Evolutionary conservation across 306 rosid genomes (phyloP).

Genomic region (Quercus berberidifolia): DNA sequence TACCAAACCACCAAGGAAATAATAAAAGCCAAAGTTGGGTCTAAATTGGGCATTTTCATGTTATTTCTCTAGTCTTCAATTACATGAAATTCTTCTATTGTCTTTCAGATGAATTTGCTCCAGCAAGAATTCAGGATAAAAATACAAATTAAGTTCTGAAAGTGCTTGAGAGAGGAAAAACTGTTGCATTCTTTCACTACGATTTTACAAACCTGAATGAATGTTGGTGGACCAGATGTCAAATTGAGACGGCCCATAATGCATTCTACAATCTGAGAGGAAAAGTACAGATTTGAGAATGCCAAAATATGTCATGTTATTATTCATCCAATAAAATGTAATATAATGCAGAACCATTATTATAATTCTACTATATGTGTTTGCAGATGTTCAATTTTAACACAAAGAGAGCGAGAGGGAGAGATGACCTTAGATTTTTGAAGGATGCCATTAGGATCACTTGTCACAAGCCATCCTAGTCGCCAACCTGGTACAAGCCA

Average conservation of each 20-base stretch:
- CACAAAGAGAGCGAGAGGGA: not conserved
- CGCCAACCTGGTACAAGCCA: conserved; percentile 50
- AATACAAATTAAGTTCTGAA: no score
- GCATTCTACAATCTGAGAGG: conserved; percentile 12
- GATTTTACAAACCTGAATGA: conserved; percentile 32
- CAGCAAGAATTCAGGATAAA: not conserved
- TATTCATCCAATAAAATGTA: not conserved
- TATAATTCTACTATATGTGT: not conserved
- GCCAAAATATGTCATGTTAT: not conserved
- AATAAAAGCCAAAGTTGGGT: not conserved
- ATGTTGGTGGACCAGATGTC: conserved; percentile 23
- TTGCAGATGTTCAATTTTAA: not conserved
- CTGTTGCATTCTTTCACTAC: no score
- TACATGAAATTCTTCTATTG: not conserved
- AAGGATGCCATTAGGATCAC: conserved; percentile 35
- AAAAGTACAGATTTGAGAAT: not conserved
- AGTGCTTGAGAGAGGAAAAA: no score
- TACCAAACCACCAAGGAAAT: not conserved
- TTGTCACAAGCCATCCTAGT: conserved; percentile 40
- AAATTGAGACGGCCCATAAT: conserved; percentile 9
- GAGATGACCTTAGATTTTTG: conserved; percentile 33
- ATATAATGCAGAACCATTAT: not conserved
- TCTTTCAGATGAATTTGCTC: not conserved
- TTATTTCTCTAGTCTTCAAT: no score
- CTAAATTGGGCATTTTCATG: not conserved